Evolutionary conservation across 805 yeast species (phyloP), one percentile per base, ranked within the genome.

Genomic region (Wickerhamiella hasegawae): DNA sequence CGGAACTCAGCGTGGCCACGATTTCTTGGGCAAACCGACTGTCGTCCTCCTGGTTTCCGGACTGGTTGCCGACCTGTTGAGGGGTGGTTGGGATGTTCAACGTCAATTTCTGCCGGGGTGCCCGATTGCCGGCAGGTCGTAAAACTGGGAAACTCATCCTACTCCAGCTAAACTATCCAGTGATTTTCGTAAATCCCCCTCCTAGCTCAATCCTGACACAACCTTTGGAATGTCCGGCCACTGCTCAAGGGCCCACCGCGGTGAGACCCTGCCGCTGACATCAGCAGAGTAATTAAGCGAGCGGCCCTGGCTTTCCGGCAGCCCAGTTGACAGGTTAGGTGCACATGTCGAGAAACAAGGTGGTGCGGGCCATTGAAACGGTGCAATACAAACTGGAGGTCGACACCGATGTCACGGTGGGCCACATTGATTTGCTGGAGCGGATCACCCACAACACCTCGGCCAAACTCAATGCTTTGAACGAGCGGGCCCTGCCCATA

Each of bases 61-160:
- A 22, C 11, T 8, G 10, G 10, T 9, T 22, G 24, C 11, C 24
- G 10, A 22, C 24, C 24, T 9, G 8, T 11, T 8, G 32, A n/a
- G 31, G 20, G 36, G 3, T 31, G 33, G 42, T 19, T 40, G 36
- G 36, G 10, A 33, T 45, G 24, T 40, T 34, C 33, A 45, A 35
- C 16, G 35, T 37, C 26, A 45, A 39, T 31, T 33, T 34, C 33
- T 38, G 45, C 31, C 40, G 43, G 20, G 41, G 45, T 27, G 37
- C 34, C 4, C 46, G 43, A 29, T 36, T 36, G 20, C 16, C 31
- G 18, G 48, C 47, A 14, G 48, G 48, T 41, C 43, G 48, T 12
- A 43, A 30, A 4, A 43, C 29, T 18, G 48, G 48, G 22, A 41
- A 5, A 33, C 11, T 33, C 35, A 33, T 33, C n/a, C n/a, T n/a